Evolutionary conservation across 208 protist genomes (phyloP), one percentile per base, ranked within the genome.

Genomic region (Leishmania aethiopica): DNA sequence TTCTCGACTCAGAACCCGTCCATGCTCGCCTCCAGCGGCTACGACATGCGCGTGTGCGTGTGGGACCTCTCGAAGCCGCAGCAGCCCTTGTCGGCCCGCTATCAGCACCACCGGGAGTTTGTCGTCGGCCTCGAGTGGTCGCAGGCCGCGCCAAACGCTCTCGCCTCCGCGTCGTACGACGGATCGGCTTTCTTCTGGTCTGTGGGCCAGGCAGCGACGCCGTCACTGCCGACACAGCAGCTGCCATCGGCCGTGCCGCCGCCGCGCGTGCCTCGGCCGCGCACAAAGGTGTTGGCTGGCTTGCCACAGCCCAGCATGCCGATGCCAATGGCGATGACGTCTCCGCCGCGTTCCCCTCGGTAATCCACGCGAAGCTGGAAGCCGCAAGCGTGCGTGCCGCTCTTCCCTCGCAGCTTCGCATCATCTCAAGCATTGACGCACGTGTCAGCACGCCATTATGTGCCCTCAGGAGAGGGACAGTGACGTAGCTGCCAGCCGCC

Each of bases 81-180:
- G 87, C 88, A 90, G 15, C 95, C 95, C 64, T 88, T 98, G 73
- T 76, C 85, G 5, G 90, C 78, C 37, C 94, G 94, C 83, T 98
- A 97, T 84, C 87, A 92, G 82, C 95, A 97, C 37, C 95, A 98
- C 80, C 88, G 92, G 28, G 95, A 98, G 89, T 98, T 98, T 62
- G 95, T 96, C 19, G 89, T 96, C 22, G 95, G 95, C 10, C 87
- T 96, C 35, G 92, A 98, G 77, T 98, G 95, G 95, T 97, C 92
- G 37, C 80, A 82, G 55, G 89, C 86, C 47, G 84, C 83, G 25
- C 92, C 94, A 11, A 93, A 93, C 82, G 77, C 87, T 32, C 57
- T 98, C 49, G 90, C 87, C 70, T 91, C 93, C 7, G 84, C 88
- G 67, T 88, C 91, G 35, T 98, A 92, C 79, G 95, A 98, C 85